phyloP scores from a whole-genome alignment of 2,329 filamentous ascomycete species.

The Epichloe typhina region DNA sequence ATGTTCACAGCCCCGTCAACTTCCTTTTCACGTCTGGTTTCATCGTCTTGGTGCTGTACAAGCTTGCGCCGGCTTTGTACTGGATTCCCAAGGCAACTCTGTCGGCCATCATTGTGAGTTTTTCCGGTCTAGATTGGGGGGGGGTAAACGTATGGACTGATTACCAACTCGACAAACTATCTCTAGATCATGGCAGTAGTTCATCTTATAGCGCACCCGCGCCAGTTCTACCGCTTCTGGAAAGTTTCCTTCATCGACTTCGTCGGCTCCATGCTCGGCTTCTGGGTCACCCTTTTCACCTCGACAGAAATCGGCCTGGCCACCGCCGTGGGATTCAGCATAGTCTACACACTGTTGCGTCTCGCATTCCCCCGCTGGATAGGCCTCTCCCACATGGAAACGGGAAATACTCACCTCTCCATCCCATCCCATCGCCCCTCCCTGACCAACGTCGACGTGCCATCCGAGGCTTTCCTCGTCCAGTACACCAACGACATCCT shows the following conservation, averaged over 20 bases:
- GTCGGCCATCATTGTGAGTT: constrained; percentile 44
- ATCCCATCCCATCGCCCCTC: constrained; percentile 9
- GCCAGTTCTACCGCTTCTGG: constrained; percentile 50
- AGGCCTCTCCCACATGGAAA: constrained; percentile 17
- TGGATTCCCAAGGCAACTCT: constrained; percentile 56
- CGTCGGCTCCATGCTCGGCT: constrained; percentile 46
- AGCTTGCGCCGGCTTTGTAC: constrained; percentile 46
- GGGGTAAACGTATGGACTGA: background rate
- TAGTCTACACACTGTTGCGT: constrained; percentile 45
- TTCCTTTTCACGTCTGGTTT: constrained; percentile 48
- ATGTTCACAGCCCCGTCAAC: constrained; percentile 47
- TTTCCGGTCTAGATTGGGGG: too few relatives aligned
- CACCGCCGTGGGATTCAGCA: constrained; percentile 49
- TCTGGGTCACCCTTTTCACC: constrained; percentile 51
- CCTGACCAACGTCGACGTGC: constrained; percentile 17
- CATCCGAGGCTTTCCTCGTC: constrained; percentile 40
- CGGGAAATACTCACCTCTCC: constrained; percentile 17
- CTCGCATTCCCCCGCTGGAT: constrained; percentile 38
- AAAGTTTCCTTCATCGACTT: constrained; percentile 52
- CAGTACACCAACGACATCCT: constrained; percentile 43
- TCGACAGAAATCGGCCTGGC: constrained; percentile 48
- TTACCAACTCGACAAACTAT: background rate
- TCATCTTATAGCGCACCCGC: constrained; percentile 45
- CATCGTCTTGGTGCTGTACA: constrained; percentile 48
- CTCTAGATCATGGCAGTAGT: constrained; percentile 45